A percentile compares a stretch with the other conserved stretches of the same genome.
phyloP scores from a whole-genome alignment of 2,329 filamentous ascomycete genomes.

The Xylariaceae sp. region DNA sequence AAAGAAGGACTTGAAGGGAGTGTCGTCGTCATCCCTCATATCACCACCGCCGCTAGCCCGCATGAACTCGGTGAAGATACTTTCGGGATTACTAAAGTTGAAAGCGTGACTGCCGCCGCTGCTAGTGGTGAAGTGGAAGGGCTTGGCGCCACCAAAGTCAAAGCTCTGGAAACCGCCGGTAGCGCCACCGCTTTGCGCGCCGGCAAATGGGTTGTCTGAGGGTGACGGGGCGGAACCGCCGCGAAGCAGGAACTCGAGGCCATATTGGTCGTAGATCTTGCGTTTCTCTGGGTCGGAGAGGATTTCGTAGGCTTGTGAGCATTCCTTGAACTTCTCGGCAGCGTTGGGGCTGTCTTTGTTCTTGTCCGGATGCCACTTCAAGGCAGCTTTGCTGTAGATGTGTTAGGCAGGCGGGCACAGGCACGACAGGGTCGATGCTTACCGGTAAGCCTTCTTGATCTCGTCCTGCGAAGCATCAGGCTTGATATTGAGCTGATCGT shows the following conservation, averaged over 20 bases:
- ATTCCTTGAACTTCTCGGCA: slow-evolving; percentile 94
- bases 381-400: slow-evolving; percentile 65
- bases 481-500: slow-evolving; percentile 77
- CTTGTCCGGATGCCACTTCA: slow-evolving; percentile 96
- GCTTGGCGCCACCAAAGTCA: slow-evolving; percentile 37
- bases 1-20: slow-evolving; percentile 52
- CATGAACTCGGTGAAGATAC: slow-evolving; percentile 81
- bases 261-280: slow-evolving; percentile 90
- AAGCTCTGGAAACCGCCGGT: slow-evolving; percentile 15
- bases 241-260: slow-evolving; percentile 84
- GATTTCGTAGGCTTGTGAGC: slow-evolving; percentile 96
- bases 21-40: slow-evolving; percentile 39
- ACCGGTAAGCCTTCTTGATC: slow-evolving; percentile 94
- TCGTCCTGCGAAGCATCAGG: slow-evolving; percentile 82
- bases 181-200: slow-evolving; percentile 39
- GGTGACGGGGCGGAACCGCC: slow-evolving; percentile 68
- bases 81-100: slow-evolving; percentile 75
- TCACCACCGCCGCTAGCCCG: slow-evolving; percentile 42
- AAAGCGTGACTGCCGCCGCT: slow-evolving; percentile 61
- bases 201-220: slow-evolving; percentile 57
- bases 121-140: slow-evolving; percentile 60
- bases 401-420: slow-evolving; percentile 34
- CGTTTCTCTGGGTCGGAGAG: slow-evolving; percentile 95
- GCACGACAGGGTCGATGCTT: slow-evolving; percentile 34
- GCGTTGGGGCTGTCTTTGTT: slow-evolving; percentile 87